A percentile compares a stretch with the other conserved stretches of the same genome.
Evolutionary conservation across 208 protist species (phyloP).

Genomic region (Angomonas deanei): DNA sequence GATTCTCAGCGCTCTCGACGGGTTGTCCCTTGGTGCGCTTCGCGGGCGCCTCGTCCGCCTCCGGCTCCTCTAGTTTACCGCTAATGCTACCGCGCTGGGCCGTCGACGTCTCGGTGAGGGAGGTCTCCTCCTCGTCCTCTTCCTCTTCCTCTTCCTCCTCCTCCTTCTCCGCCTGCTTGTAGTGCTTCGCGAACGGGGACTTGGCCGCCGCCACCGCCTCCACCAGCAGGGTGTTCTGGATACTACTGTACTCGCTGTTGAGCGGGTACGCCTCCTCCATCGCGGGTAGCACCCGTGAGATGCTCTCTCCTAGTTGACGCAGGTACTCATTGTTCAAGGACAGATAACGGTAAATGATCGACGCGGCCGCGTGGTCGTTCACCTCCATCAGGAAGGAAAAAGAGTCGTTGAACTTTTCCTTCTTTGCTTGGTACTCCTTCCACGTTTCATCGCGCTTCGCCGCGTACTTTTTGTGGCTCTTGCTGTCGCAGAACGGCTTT

Average conservation of each 20-base stretch:
- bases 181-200: slow-evolving; percentile 29
- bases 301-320: slow-evolving; percentile 29
- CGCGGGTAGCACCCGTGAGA: slow-evolving; percentile 42
- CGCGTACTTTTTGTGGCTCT: slow-evolving; percentile 39
- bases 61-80: slow-evolving; percentile 13
- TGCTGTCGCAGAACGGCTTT: slow-evolving; percentile 57
- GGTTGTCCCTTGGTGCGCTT: neutral
- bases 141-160: neutral
- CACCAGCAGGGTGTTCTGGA: slow-evolving; percentile 48
- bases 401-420: slow-evolving; percentile 39
- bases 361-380: slow-evolving; percentile 55
- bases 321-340: slow-evolving; percentile 54
- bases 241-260: slow-evolving; percentile 52
- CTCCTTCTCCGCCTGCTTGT: slow-evolving; percentile 2
- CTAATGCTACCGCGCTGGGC: neutral
- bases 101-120: slow-evolving; percentile 5
- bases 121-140: slow-evolving; percentile 10
- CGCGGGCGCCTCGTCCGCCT: slow-evolving; percentile 8
- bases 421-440: slow-evolving; percentile 23
- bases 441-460: slow-evolving; percentile 47
- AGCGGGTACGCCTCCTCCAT: slow-evolving; percentile 53
- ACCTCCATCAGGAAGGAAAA: slow-evolving; percentile 62
- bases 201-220: slow-evolving; percentile 32
- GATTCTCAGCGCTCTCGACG: slow-evolving; percentile 6
- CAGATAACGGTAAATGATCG: slow-evolving; percentile 64